These are phyloP conservation scores for Eremochloa ophiuroides DNA, from an alignment of 176 grass and related monocot species.

Conservation along the genomic window DNA sequence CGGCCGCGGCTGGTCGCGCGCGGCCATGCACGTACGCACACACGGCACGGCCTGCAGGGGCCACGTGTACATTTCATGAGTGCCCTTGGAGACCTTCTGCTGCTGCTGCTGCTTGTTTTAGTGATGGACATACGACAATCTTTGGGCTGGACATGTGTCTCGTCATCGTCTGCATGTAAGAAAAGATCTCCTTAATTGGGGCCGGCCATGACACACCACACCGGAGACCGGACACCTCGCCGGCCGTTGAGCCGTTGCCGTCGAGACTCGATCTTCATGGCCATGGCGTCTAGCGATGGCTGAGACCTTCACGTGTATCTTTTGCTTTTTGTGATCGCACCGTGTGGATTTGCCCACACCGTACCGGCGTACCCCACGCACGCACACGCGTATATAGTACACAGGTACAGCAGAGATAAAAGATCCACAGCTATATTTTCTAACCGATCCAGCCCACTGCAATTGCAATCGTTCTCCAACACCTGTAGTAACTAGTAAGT, in stretches of 20 bases:
- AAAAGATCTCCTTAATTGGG: neutral
- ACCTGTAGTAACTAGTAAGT: neutral
- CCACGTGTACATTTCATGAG: neutral
- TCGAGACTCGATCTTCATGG: neutral
- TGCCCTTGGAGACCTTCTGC: neutral
- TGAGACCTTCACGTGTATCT: neutral
- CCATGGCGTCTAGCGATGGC: conserved; percentile 5
- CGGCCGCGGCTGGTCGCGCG: neutral
- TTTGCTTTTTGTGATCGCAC: neutral
- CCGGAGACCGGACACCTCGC: conserved; percentile 3
- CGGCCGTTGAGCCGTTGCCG: neutral
- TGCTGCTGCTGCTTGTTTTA: neutral
- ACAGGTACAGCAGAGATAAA: too few relatives aligned
- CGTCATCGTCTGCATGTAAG: neutral
- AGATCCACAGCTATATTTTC: neutral
- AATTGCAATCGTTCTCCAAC: neutral
- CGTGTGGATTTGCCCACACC: neutral
- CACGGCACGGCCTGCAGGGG: neutral
- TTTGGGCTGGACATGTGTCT: neutral
- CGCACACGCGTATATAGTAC: neutral
- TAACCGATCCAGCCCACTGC: neutral
- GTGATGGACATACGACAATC: neutral
- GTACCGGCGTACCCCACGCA: too few relatives aligned
- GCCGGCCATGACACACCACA: neutral
- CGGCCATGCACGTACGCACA: neutral